These are phyloP conservation scores for Isoetes taiwanensis DNA, from an alignment of 75 land plant species.

Conservation along the genomic window DNA sequence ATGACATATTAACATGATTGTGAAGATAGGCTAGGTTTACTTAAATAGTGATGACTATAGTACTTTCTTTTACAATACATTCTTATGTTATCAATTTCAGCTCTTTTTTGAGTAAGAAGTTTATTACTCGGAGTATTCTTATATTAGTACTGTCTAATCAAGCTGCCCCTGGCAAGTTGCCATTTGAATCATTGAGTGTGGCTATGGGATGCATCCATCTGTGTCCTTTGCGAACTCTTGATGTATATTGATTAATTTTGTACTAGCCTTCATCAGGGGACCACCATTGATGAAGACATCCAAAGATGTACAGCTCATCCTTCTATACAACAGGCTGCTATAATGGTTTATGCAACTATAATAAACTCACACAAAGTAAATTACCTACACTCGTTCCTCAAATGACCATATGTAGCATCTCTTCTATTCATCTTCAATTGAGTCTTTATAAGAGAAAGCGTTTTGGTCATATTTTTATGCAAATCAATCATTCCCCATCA, in stretches of 20 bases:
- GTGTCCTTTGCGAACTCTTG: no score
- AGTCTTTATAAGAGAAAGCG: no score
- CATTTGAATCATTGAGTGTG: slow-evolving; percentile 57
- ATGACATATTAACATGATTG: no score
- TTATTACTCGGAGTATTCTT: slow-evolving; percentile 7
- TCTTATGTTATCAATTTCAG: slow-evolving; percentile 76
- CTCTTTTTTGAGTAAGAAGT: slow-evolving; percentile 51
- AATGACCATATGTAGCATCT: no score
- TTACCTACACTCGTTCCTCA: no score
- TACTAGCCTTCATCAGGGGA: slow-evolving; percentile 68
- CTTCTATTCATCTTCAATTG: no score
- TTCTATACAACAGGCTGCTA: slow-evolving; percentile 62
- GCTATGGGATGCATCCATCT: slow-evolving; percentile 87
- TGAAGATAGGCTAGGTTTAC: slow-evolving; percentile 53
- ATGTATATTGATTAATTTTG: no score
- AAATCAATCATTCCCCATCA: no score
- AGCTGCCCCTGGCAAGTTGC: slow-evolving; percentile 41
- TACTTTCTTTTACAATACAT: slow-evolving; percentile 97
- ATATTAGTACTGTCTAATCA: neutral
- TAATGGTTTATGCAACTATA: slow-evolving; percentile 77
- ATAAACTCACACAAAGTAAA: slow-evolving; percentile 19
- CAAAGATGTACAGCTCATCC: slow-evolving; percentile 56
- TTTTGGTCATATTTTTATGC: no score
- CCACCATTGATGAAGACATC: slow-evolving; percentile 60
- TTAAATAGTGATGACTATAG: slow-evolving; percentile 59